Conservation (phyloP, 1,284 basidiomycete genomes). For the Ustilago nuda region DNA sequence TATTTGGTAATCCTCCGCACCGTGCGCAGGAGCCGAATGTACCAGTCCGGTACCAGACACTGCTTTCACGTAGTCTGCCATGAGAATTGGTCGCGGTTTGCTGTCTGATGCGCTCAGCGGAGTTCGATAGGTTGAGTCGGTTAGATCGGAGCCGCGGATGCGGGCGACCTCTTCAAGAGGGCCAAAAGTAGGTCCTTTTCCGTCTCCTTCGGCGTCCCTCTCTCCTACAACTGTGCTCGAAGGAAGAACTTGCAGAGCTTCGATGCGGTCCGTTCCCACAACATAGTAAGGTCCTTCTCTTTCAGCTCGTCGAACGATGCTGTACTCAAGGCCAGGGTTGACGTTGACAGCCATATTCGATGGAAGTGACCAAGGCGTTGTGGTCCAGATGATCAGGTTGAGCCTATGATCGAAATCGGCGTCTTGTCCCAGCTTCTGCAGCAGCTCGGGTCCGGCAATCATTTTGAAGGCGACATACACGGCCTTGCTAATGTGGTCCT, state of each 20-base stretch:
- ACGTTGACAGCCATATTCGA: conserved; percentile 96
- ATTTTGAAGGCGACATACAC: conserved; percentile 83
- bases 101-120: conserved; percentile 74
- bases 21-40: conserved; percentile 94
- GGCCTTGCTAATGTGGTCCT: conserved; percentile 86
- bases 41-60: conserved; percentile 95
- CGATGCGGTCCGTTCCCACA: conserved; percentile 79
- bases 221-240: background rate
- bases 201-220: background rate
- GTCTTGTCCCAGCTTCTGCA: conserved; percentile 15
- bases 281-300: conserved; percentile 72
- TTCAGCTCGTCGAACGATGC: conserved; percentile 72
- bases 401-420: conserved; percentile 70
- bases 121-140: conserved; percentile 77
- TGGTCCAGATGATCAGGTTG: conserved; percentile 92
- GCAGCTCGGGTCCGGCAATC: conserved; percentile 18
- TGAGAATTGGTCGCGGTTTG: conserved; percentile 70
- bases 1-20: conserved; percentile 84
- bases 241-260: conserved; percentile 47
- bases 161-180: conserved; percentile 36
- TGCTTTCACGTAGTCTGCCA: conserved; percentile 80
- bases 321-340: conserved; percentile 80
- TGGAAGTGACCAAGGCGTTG: conserved; percentile 96
- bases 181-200: conserved; percentile 26
- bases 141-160: conserved; percentile 70